Percentiles rank a stretch among this genome's conserved stretches.
These are phyloP conservation scores for Termitomyces sp. DNA, from an alignment of 768 basidiomycete species.

Conservation along the genomic window DNA sequence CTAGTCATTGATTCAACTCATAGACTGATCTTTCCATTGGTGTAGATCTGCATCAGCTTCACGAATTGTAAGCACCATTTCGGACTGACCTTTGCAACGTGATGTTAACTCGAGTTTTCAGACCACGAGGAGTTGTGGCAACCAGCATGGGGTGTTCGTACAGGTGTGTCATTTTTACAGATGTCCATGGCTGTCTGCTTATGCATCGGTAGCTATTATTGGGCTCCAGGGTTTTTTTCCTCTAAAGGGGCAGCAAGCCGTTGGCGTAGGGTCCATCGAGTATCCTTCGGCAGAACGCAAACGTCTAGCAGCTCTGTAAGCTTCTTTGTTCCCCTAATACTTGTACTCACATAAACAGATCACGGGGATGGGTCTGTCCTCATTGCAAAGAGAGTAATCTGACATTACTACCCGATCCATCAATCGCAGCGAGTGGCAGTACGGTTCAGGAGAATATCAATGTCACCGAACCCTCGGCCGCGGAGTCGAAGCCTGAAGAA, in stretches of 20 bases:
- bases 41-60: constrained; percentile 89
- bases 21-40: constrained; percentile 1
- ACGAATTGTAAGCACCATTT: constrained; percentile 65
- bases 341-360: constrained; percentile 40
- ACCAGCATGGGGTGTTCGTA: constrained; percentile 97
- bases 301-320: constrained; percentile 73
- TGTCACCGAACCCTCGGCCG: not conserved
- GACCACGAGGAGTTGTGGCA: constrained; percentile 98
- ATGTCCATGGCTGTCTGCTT: not conserved
- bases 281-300: constrained; percentile 72
- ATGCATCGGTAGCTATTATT: constrained; percentile 59
- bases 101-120: constrained; percentile 22
- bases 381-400: constrained; percentile 67
- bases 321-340: constrained; percentile 13
- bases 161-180: constrained; percentile 48
- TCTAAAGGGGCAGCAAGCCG: constrained; percentile 80
- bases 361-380: constrained; percentile 77
- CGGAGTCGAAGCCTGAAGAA: not conserved
- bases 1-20: not conserved
- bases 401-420: constrained; percentile 68
- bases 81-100: constrained; percentile 1
- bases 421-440: constrained; percentile 13
- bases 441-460: not conserved
- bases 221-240: constrained; percentile 90
- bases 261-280: constrained; percentile 86